These are phyloP conservation scores for Sugiyamaella qingdaonensis DNA, from an alignment of 805 yeast genomes.

Conservation along the genomic window DNA sequence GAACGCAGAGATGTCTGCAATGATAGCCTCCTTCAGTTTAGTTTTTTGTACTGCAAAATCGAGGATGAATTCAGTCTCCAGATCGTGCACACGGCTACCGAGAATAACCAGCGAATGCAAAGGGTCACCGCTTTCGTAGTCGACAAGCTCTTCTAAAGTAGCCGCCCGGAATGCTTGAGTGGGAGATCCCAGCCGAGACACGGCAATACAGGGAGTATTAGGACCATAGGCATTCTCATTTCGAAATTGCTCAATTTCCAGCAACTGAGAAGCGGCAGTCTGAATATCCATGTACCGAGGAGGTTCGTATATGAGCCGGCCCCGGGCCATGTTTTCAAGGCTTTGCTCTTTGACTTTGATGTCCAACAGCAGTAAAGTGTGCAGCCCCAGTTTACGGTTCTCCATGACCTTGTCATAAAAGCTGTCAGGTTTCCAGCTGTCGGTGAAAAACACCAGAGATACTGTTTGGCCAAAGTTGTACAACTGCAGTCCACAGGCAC, in stretches of 20 bases:
- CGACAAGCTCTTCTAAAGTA: constrained; percentile 68
- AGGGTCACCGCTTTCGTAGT: constrained; percentile 91
- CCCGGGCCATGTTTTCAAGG: constrained; percentile 88
- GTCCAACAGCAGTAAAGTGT: constrained; percentile 81
- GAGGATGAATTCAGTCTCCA: constrained; percentile 79
- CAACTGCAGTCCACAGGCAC: constrained; percentile 93
- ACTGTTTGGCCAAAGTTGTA: constrained; percentile 96
- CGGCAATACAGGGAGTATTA: constrained; percentile 89
- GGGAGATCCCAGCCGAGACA: constrained; percentile 87
- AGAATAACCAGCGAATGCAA: constrained; percentile 85
- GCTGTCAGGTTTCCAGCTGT: constrained; percentile 92
- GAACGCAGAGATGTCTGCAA: constrained; percentile 32
- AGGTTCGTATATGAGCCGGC: constrained; percentile 88
- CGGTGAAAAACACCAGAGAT: constrained; percentile 94
- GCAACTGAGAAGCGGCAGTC: constrained; percentile 81
- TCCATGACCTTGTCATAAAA: constrained; percentile 87
- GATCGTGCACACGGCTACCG: constrained; percentile 89
- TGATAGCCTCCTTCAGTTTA: constrained; percentile 45
- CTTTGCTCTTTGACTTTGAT: constrained; percentile 97
- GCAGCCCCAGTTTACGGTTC: constrained; percentile 85
- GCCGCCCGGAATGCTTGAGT: constrained; percentile 79
- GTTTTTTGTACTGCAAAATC: constrained; percentile 60
- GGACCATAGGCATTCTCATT: constrained; percentile 75
- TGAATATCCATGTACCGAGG: constrained; percentile 93
- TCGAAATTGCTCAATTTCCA: constrained; percentile 81